Percentiles rank a stretch among this genome's conserved stretches.
Evolutionary conservation across 306 rosid genomes (phyloP).

Genomic region (Sechiopsis laciniata): DNA sequence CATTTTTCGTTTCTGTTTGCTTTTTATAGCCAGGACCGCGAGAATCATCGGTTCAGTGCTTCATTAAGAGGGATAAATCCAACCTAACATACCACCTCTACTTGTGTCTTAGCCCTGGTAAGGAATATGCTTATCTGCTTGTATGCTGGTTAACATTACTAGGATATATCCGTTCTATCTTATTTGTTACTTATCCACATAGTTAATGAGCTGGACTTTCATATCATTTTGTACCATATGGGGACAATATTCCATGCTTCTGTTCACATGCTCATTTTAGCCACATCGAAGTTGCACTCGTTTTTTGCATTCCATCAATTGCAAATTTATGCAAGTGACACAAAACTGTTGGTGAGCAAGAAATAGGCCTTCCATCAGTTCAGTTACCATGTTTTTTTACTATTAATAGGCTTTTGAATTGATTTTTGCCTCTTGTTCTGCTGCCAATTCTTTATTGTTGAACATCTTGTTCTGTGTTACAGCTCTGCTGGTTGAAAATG

Average conservation of each 20-base stretch:
- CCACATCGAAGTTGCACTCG: neutral
- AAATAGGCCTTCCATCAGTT: neutral
- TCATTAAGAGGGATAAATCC: slow-evolving; percentile 92
- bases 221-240: neutral
- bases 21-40: slow-evolving; percentile 70
- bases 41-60: slow-evolving; percentile 78
- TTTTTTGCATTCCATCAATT: neutral
- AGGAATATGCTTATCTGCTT: slow-evolving; percentile 23
- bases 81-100: slow-evolving; percentile 77
- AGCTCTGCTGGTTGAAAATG: slow-evolving; percentile 49
- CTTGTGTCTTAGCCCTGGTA: slow-evolving; percentile 91
- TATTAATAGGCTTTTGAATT: neutral
- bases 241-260: neutral
- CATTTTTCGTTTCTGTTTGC: neutral
- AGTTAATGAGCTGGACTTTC: neutral
- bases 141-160: neutral
- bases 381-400: slow-evolving; percentile 1
- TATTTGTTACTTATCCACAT: neutral
- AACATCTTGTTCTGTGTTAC: neutral
- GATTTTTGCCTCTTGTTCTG: neutral
- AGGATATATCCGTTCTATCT: neutral
- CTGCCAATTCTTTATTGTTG: neutral
- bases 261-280: neutral
- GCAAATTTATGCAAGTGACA: neutral
- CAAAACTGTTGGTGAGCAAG: neutral